Conservation (phyloP, 2,329 filamentous ascomycete genomes). For the Thermoascus crustaceus region DNA sequence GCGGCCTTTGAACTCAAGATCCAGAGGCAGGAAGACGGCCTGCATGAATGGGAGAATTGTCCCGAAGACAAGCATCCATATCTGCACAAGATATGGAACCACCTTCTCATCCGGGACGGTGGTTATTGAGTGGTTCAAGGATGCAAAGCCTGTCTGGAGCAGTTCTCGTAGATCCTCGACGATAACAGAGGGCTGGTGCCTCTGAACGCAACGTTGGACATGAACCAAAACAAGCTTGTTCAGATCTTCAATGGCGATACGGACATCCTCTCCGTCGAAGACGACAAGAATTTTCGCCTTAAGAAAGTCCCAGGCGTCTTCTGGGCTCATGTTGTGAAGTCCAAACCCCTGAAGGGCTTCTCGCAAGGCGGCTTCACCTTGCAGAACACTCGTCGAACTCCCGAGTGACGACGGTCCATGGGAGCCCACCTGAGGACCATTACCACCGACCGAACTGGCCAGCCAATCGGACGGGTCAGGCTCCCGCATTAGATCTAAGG, state of each 20-base stretch:
- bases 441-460: conserved; percentile 16
- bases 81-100: conserved; percentile 82
- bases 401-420: conserved; percentile 30
- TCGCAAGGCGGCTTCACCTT: conserved; percentile 28
- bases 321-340: conserved; percentile 59
- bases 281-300: conserved; percentile 56
- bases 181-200: conserved; percentile 49
- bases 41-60: conserved; percentile 88
- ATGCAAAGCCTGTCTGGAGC: conserved; percentile 66
- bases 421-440: conserved; percentile 20
- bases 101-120: conserved; percentile 75
- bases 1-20: conserved; percentile 82
- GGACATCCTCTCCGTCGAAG: conserved; percentile 57
- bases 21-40: conserved; percentile 85
- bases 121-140: conserved; percentile 73
- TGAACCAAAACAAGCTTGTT: conserved; percentile 56
- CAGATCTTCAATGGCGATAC: conserved; percentile 58
- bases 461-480: conserved; percentile 29
- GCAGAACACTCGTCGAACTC: conserved; percentile 20
- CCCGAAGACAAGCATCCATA: conserved; percentile 91
- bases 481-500: conserved; percentile 22
- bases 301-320: conserved; percentile 59
- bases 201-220: conserved; percentile 55
- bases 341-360: conserved; percentile 47
- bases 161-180: conserved; percentile 57